These are phyloP conservation scores for Coemansia sp. DNA, from an alignment of 192 early-diverging fungal species.

Conservation along the genomic window DNA sequence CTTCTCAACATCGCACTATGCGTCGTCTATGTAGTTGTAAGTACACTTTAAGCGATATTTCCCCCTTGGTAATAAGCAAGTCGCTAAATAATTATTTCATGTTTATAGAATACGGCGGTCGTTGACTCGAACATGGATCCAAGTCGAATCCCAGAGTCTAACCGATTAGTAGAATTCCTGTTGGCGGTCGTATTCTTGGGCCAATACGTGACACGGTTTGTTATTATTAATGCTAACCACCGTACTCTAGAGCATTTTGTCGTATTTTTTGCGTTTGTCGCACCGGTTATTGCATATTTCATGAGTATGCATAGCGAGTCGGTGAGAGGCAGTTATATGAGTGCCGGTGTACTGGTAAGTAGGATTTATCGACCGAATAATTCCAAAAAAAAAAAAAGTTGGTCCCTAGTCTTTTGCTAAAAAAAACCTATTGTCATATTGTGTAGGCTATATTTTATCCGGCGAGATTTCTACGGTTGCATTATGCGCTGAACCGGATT, in stretches of 20 bases:
- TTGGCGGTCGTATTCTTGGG: constrained; percentile 35
- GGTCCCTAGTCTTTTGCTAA: background rate
- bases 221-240: constrained; percentile 48
- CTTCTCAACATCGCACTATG: constrained; percentile 35
- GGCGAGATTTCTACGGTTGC: constrained; percentile 48
- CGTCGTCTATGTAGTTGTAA: constrained; percentile 49
- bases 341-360: constrained; percentile 55
- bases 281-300: constrained; percentile 38
- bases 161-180: constrained; percentile 36
- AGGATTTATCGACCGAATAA: background rate
- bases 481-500: constrained; percentile 30
- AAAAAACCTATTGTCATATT: background rate
- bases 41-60: constrained; percentile 1
- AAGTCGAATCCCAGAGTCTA: constrained; percentile 19
- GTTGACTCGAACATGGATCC: constrained; percentile 33
- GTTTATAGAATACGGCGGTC: constrained; percentile 48
- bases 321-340: constrained; percentile 50
- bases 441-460: constrained; percentile 56
- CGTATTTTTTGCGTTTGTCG: constrained; percentile 44
- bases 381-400: no score
- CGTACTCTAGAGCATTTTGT: constrained; percentile 36
- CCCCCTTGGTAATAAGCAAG: background rate
- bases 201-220: constrained; percentile 44
- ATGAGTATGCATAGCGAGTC: constrained; percentile 26
- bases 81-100: background rate